Evolutionary conservation across 805 yeast species (phyloP).

Genomic region (Candida mattraensis): DNA sequence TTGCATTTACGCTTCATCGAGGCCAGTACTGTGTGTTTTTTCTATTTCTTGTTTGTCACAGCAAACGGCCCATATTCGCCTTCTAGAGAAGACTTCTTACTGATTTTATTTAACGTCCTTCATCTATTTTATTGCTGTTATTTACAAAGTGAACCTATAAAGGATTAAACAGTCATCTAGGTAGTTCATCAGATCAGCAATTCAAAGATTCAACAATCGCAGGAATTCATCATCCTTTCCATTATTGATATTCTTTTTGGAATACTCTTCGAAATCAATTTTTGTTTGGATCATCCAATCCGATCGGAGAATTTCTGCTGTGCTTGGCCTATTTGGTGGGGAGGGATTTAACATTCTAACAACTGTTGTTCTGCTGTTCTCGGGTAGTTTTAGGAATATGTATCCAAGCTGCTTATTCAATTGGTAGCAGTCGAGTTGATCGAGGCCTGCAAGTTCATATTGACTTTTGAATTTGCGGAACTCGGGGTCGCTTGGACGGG

Average conservation of each 20-base stretch:
- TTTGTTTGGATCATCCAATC: constrained; percentile 35
- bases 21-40: no score
- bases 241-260: constrained; percentile 12
- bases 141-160: no score
- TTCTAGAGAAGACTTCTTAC: no score
- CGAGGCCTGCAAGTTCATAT: constrained; percentile 15
- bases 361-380: constrained; percentile 14
- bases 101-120: no score
- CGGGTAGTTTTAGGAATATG: constrained; percentile 17
- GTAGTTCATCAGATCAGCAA: background rate
- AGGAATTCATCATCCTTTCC: constrained; percentile 28
- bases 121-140: no score
- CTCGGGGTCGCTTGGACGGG: constrained; percentile 32
- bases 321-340: constrained; percentile 21
- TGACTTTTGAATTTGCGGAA: constrained; percentile 19
- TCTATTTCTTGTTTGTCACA: no score
- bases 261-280: constrained; percentile 18
- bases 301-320: constrained; percentile 21
- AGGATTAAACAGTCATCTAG: no score
- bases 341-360: constrained; percentile 34
- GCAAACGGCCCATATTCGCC: no score
- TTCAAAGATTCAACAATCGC: constrained; percentile 10
- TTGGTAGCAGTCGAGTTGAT: constrained; percentile 22
- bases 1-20: no score
- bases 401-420: constrained; percentile 14